Percentiles rank a stretch among this genome's conserved stretches.
These are phyloP conservation scores for Pseudogymnoascus sp. DNA, from an alignment of 2,329 filamentous ascomycete genomes.

Conservation along the genomic window DNA sequence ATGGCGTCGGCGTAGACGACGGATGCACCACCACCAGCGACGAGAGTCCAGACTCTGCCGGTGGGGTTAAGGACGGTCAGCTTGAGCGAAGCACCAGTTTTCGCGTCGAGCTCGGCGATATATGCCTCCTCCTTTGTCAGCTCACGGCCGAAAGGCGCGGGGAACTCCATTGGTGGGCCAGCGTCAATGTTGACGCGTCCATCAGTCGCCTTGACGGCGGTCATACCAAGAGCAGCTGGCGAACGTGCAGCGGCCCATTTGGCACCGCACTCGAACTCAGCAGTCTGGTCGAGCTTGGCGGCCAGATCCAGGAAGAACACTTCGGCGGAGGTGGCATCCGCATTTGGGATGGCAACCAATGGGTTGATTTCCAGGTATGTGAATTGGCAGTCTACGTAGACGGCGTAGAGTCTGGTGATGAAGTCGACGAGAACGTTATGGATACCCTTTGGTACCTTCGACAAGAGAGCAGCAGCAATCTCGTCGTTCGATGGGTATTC, in stretches of 20 bases:
- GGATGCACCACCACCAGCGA: constrained; percentile 98
- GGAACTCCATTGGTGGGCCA: constrained; percentile 97
- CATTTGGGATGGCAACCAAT: constrained; percentile 94
- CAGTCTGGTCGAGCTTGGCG: constrained; percentile 97
- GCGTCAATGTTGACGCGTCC: constrained; percentile 89
- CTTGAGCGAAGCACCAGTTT: constrained; percentile 98
- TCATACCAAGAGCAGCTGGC: constrained; percentile 78
- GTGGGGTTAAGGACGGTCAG: constrained; percentile 88
- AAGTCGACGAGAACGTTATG: constrained; percentile 99
- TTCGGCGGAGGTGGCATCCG: constrained; percentile 80
- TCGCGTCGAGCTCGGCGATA: constrained; percentile 96
- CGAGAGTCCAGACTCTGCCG: constrained; percentile 95
- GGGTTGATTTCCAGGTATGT: constrained; percentile 99
- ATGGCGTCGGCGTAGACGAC: constrained; percentile 99
- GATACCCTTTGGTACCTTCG: constrained; percentile 88
- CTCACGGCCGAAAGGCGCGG: constrained; percentile 96
- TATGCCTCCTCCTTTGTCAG: constrained; percentile 98
- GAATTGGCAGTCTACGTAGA: constrained; percentile 99
- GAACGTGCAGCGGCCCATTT: constrained; percentile 98
- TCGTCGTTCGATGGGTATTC: constrained; percentile 95
- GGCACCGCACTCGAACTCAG: constrained; percentile 97
- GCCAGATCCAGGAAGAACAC: constrained; percentile 98
- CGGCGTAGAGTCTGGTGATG: constrained; percentile 94
- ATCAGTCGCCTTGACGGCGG: constrained; percentile 54
- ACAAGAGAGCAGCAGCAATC: constrained; percentile 77